Percentiles rank a stretch among this genome's conserved stretches.
phyloP scores from a whole-genome alignment of 768 basidiomycete species.

The Suillus clintonianus region DNA sequence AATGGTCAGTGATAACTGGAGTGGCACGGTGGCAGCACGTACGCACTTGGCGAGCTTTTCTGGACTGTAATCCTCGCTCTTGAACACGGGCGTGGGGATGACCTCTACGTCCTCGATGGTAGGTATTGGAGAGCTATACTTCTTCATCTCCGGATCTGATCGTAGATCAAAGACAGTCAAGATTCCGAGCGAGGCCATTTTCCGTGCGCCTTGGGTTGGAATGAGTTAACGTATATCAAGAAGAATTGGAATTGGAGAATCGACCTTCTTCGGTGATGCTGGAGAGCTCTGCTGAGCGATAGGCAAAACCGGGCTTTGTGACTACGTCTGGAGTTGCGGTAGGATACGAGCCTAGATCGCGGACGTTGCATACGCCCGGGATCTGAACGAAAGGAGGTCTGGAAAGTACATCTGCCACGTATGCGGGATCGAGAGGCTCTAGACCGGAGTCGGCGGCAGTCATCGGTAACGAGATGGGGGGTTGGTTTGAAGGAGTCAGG shows the following conservation, averaged over 20 bases:
- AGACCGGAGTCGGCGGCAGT: conserved; percentile 36
- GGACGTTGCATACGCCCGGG: conserved; percentile 73
- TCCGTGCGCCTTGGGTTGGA: conserved; percentile 51
- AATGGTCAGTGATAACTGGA: not conserved
- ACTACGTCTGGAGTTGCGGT: conserved; percentile 48
- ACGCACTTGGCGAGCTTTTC: conserved; percentile 84
- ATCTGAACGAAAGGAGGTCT: conserved; percentile 69
- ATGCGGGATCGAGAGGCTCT: conserved; percentile 65
- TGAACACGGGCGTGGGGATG: conserved; percentile 61
- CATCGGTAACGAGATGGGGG: conserved; percentile 9
- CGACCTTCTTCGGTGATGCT: conserved; percentile 70
- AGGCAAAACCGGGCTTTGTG: conserved; percentile 59
- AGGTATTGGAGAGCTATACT: conserved; percentile 69
- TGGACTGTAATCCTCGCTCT: conserved; percentile 78
- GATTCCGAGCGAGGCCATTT: conserved; percentile 62
- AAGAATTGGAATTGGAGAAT: not conserved
- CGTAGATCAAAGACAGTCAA: conserved; percentile 74
- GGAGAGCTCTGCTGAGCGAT: conserved; percentile 75
- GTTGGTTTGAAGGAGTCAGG: not conserved
- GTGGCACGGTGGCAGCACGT: conserved; percentile 31
- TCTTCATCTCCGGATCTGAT: conserved; percentile 77
- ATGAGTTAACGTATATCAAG: not conserved
- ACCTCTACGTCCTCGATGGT: conserved; percentile 63
- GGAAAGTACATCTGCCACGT: conserved; percentile 66
- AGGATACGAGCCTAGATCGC: conserved; percentile 69